Base-by-base conservation (phyloP, 257 asterid species). In the Forsythia suspensa region DNA sequence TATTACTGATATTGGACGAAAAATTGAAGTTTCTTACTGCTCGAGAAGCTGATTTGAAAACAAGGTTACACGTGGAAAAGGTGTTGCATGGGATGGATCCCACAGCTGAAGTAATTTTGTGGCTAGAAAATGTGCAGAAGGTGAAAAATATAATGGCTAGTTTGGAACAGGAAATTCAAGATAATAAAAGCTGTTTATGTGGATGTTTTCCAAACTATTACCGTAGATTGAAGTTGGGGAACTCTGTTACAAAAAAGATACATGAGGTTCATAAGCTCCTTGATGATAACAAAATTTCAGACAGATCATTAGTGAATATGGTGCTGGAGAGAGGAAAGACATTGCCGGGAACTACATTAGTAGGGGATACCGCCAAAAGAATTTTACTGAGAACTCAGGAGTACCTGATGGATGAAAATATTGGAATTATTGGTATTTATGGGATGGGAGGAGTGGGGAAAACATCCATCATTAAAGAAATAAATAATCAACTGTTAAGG, bases 41-140 rank as follows among this genome's bases (percentile, higher is more conserved):
- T 61, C 70, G 82, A 41, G 85, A 77, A 41, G 76, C 76, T 37
- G 87, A 80, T 74, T 16, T 77, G 1, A 77, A 12, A 21, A 55
- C 67, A 38, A 59, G 8, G 82, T 5, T 84, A 37, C 36, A 37
- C 11, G 8, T 44, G 57, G 77, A 48, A 59, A 70, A 69, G 51
- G 37, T 74, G 41, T 9, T 10, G 10, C 80, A 40, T 4, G 82
- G 80, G 16, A 73, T 73, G 82, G 76, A 77, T 13, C 82, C 87
- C 18, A 80, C 65, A 44, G 85, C 80, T 34, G 85, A 84, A 77
- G 84, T 80, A 13, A 73, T 40, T 3, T 48, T 84, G 20, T 80
- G 87, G 87, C 76, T 84, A 16, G 68, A 72, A 63, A 80, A 77
- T 24, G 82, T 84, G 68, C 57, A 76, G n/a, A 77, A 80, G 79